Conservation (phyloP, 257 asterid species). For the Primulina huaijiensis region DNA sequence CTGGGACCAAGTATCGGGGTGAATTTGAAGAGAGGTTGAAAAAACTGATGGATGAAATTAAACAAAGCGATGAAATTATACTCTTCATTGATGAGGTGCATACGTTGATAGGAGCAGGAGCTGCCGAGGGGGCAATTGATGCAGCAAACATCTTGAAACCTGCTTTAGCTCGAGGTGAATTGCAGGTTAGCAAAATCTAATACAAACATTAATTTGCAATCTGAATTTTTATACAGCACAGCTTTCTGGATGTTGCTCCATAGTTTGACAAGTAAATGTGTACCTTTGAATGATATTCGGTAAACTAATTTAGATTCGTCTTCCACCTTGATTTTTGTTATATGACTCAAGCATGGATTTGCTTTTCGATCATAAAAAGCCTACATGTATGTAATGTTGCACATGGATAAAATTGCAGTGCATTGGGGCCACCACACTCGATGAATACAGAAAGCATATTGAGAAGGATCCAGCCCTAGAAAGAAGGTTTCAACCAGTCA, state of each 20-base stretch:
- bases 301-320: too few species aligned
- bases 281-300: background rate
- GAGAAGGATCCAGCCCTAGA: slow-evolving; percentile 97
- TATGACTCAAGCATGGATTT: background rate
- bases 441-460: slow-evolving; percentile 84
- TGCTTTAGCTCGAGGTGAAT: slow-evolving; percentile 93
- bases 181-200: slow-evolving; percentile 55
- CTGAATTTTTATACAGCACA: background rate
- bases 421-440: slow-evolving; percentile 93
- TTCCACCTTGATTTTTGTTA: background rate
- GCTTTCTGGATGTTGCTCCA: background rate
- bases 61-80: slow-evolving; percentile 84
- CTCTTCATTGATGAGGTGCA: slow-evolving; percentile 97
- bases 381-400: background rate
- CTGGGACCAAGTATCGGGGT: slow-evolving; percentile 98
- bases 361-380: background rate
- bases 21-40: slow-evolving; percentile 96
- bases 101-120: slow-evolving; percentile 98
- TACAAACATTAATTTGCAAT: too few species aligned
- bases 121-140: slow-evolving; percentile 97
- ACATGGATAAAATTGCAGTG: slow-evolving; percentile 47
- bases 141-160: slow-evolving; percentile 97
- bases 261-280: background rate
- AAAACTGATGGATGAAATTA: slow-evolving; percentile 92
- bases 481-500: slow-evolving; percentile 94